These are phyloP conservation scores for Melanopsichium pennsylvanicum DNA, from an alignment of 1,284 basidiomycete species.

Conservation along the genomic window DNA sequence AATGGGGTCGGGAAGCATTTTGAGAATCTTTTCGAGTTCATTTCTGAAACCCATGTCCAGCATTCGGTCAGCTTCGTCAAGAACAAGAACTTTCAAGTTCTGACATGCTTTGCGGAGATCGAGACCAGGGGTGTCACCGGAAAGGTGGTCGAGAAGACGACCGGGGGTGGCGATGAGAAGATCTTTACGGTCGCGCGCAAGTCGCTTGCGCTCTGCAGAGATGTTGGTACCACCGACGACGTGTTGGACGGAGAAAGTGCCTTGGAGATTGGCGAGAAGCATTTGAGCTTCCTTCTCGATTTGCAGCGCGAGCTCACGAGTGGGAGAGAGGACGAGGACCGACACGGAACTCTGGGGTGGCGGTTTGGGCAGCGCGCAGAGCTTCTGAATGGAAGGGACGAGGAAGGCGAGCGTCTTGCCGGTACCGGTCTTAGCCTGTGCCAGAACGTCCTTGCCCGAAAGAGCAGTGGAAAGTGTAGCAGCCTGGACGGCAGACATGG, in stretches of 20 bases:
- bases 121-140: constrained; percentile 65
- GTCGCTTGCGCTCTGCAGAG: constrained; percentile 62
- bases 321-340: constrained; percentile 69
- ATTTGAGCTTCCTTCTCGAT: constrained; percentile 60
- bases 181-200: constrained; percentile 61
- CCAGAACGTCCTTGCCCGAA: constrained; percentile 69
- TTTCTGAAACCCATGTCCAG: constrained; percentile 66
- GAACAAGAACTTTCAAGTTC: constrained; percentile 65
- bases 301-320: constrained; percentile 69
- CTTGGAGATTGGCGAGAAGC: constrained; percentile 48
- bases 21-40: constrained; percentile 62
- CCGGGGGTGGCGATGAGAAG: constrained; percentile 70
- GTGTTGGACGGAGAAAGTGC: constrained; percentile 63
- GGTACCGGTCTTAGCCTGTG: constrained; percentile 89
- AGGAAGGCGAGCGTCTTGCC: constrained; percentile 92
- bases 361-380: constrained; percentile 47
- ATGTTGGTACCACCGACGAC: constrained; percentile 69
- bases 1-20: constrained; percentile 62
- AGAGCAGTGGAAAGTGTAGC: constrained; percentile 68
- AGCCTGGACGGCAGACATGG: constrained; percentile 69
- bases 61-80: constrained; percentile 70
- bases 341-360: constrained; percentile 46
- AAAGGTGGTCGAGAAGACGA: constrained; percentile 68
- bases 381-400: constrained; percentile 79
- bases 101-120: constrained; percentile 54